Conservation (phyloP, 2,329 filamentous ascomycete genomes). For the Calonectria henricotiae region DNA sequence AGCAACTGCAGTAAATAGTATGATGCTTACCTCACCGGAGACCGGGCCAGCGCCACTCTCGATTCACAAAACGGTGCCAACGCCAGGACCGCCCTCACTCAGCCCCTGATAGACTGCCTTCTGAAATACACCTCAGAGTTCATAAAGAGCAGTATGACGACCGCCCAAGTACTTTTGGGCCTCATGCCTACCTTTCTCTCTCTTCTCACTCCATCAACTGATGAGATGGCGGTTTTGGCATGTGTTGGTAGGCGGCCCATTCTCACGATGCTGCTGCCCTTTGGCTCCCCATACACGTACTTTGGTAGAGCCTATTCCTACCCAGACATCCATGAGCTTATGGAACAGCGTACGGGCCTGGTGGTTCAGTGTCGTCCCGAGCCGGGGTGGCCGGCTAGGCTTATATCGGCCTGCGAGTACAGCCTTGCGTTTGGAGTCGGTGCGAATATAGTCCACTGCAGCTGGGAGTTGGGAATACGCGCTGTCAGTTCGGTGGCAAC, state of each 20-base stretch:
- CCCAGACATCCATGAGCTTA: neutral
- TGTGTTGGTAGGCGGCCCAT: constrained; percentile 24
- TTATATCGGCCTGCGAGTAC: neutral
- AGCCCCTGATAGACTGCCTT: constrained; percentile 30
- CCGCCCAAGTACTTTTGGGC: constrained; percentile 28
- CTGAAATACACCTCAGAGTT: constrained; percentile 23
- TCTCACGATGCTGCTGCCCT: constrained; percentile 7
- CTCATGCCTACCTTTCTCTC: constrained; percentile 32
- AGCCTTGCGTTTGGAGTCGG: no score
- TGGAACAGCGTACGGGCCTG: neutral
- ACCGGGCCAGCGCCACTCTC: no score
- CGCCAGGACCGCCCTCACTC: constrained; percentile 14
- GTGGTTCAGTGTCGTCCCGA: no score
- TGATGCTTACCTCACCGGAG: no score
- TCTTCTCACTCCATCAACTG: constrained; percentile 17
- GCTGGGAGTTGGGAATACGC: no score
- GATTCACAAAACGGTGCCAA: no score
- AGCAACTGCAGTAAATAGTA: no score
- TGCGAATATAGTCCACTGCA: no score
- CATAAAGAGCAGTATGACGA: constrained; percentile 27
- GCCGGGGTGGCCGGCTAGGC: no score
- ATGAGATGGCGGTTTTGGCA: constrained; percentile 23
- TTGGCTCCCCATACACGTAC: constrained; percentile 24
- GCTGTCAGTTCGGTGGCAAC: no score
- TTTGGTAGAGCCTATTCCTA: constrained; percentile 31